phyloP scores from a whole-genome alignment of 768 basidiomycete genomes.

The Tricholoma bakamatsutake region DNA sequence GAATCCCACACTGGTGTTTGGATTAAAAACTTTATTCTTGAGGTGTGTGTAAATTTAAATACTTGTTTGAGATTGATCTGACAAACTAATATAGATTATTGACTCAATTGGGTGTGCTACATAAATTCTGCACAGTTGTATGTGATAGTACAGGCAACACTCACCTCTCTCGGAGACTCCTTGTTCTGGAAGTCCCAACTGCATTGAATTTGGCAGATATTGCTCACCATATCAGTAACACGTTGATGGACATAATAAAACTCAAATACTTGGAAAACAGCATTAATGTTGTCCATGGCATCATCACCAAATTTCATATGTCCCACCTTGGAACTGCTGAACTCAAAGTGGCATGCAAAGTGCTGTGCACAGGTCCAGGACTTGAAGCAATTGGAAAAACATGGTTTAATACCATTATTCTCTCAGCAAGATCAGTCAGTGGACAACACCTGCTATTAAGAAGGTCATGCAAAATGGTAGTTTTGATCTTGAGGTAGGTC shows the following conservation, averaged over 20 bases:
- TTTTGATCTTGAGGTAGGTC: too few species aligned
- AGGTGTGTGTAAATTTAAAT: constrained; percentile 1
- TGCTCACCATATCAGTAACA: constrained; percentile 19
- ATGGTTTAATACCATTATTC: not conserved
- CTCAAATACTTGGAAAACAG: constrained; percentile 11
- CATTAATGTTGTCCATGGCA: not conserved
- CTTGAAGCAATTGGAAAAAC: not conserved
- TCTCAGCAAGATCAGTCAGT: constrained; percentile 1
- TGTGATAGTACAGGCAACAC: too few species aligned
- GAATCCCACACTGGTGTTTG: constrained; percentile 23
- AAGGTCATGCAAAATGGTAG: too few species aligned
- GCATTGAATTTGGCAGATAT: constrained; percentile 8
- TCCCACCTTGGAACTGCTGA: constrained; percentile 1
- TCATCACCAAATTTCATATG: constrained; percentile 1
- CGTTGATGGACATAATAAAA: constrained; percentile 13
- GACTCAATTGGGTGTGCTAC: constrained; percentile 13
- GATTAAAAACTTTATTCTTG: constrained; percentile 10
- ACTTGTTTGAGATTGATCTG: not conserved
- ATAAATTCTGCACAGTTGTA: constrained; percentile 17
- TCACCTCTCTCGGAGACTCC: constrained; percentile 6
- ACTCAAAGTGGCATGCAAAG: not conserved
- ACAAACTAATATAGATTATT: constrained; percentile 6
- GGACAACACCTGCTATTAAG: not conserved
- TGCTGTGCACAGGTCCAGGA: not conserved
- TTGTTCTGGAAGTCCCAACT: constrained; percentile 9